These are phyloP conservation scores for Lobosporangium transversale DNA, from an alignment of 192 early-diverging fungal species.

Conservation along the genomic window DNA sequence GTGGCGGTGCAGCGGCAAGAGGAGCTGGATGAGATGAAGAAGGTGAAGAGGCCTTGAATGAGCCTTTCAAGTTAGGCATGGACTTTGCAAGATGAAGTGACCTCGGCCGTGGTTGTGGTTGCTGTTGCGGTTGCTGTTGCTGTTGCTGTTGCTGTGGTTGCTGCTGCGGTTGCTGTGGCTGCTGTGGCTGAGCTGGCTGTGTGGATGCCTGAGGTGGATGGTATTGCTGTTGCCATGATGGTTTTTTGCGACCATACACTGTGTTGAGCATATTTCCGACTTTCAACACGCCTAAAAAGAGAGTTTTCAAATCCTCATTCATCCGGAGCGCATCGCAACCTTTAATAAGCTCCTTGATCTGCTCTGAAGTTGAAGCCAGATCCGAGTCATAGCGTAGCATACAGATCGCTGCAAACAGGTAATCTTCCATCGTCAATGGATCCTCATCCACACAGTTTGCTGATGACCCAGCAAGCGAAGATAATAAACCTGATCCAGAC, in stretches of 20 bases:
- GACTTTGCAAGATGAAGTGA: constrained; percentile 15
- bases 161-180: constrained; percentile 4
- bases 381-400: constrained; percentile 44
- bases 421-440: constrained; percentile 32
- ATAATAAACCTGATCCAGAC: background rate
- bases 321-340: constrained; percentile 33
- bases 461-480: background rate
- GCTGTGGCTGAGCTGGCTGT: background rate
- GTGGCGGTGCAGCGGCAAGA: constrained; percentile 11
- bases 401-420: constrained; percentile 39
- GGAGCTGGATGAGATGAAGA: no score
- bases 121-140: background rate
- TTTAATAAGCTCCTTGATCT: constrained; percentile 33
- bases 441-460: constrained; percentile 6
- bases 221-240: constrained; percentile 28
- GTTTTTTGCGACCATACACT: constrained; percentile 40
- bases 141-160: constrained; percentile 1
- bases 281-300: constrained; percentile 43
- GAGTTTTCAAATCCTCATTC: constrained; percentile 37
- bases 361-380: constrained; percentile 15
- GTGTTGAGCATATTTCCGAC: constrained; percentile 51
- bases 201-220: background rate
- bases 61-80: constrained; percentile 12
- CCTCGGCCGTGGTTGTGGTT: background rate
- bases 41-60: background rate